Percentiles rank a stretch among this genome's conserved stretches.
These are phyloP conservation scores for Lentinula boryana DNA, from an alignment of 768 basidiomycete species.

Conservation along the genomic window DNA sequence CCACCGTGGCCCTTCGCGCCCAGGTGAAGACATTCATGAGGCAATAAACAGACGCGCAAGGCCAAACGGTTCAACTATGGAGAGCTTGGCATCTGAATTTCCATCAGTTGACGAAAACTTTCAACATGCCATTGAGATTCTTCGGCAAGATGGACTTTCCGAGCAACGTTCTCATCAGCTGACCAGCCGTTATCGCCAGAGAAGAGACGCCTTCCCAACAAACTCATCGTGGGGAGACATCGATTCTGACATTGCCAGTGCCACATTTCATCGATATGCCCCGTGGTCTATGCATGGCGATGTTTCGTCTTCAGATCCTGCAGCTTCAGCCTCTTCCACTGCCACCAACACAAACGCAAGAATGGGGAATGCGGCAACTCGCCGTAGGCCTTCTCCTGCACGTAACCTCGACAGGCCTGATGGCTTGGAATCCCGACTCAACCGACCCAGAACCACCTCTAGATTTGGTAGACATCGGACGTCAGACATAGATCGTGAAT, in stretches of 20 bases:
- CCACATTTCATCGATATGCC: neutral
- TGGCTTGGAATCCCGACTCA: neutral
- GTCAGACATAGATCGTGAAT: neutral
- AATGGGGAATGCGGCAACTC: slow-evolving; percentile 2
- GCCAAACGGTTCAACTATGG: slow-evolving; percentile 10
- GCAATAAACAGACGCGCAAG: slow-evolving; percentile 14
- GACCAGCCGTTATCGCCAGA: slow-evolving; percentile 20
- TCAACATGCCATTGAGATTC: slow-evolving; percentile 22
- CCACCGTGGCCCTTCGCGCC: slow-evolving; percentile 6
- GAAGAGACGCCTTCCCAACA: slow-evolving; percentile 10
- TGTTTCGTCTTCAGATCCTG: neutral
- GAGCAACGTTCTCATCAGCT: slow-evolving; percentile 24
- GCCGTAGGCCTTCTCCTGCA: slow-evolving; percentile 1
- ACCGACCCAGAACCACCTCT: neutral
- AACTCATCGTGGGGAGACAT: slow-evolving; percentile 15
- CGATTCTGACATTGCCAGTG: slow-evolving; percentile 1
- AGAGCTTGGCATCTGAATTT: neutral
- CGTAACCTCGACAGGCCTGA: slow-evolving; percentile 1
- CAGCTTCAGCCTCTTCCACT: neutral
- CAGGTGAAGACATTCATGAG: slow-evolving; percentile 15
- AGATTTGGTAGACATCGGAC: slow-evolving; percentile 1
- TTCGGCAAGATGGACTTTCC: slow-evolving; percentile 24
- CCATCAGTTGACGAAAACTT: slow-evolving; percentile 19
- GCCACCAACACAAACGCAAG: neutral
- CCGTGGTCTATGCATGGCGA: neutral